These are phyloP conservation scores for Friedmanniomyces endolithicus DNA, from an alignment of 495 filamentous ascomycete species.

Conservation along the genomic window DNA sequence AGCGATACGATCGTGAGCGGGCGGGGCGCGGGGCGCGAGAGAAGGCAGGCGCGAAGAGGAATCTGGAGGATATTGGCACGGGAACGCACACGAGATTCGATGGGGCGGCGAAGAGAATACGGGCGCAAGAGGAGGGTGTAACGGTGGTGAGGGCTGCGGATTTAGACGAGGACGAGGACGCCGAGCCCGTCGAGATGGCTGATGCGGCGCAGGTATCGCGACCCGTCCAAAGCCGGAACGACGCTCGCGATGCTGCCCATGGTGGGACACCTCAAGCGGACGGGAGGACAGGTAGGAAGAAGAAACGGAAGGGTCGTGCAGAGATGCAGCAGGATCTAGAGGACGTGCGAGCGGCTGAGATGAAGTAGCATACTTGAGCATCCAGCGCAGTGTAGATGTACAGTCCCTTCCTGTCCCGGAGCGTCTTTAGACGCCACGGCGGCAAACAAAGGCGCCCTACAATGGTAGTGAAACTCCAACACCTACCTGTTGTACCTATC, in stretches of 20 bases:
- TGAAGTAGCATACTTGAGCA: slow-evolving; percentile 5
- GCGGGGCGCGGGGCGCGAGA: slow-evolving; percentile 34
- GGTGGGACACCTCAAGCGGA: not conserved
- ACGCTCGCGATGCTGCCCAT: slow-evolving; percentile 1
- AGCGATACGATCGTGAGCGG: slow-evolving; percentile 41
- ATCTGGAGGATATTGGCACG: slow-evolving; percentile 4
- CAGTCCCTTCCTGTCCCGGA: too few relatives aligned
- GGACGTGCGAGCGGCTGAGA: slow-evolving; percentile 12
- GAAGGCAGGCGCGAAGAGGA: slow-evolving; percentile 9
- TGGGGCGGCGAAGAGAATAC: slow-evolving; percentile 12
- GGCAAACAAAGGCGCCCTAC: not conserved
- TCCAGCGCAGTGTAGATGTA: too few relatives aligned
- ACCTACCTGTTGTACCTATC: not conserved
- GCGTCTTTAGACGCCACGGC: not conserved
- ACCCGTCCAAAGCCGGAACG: not conserved
- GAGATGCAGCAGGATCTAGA: slow-evolving; percentile 6
- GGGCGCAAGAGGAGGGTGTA: not conserved
- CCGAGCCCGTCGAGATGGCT: not conserved
- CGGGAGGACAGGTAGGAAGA: slow-evolving; percentile 5
- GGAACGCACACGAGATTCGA: slow-evolving; percentile 17
- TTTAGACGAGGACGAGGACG: not conserved
- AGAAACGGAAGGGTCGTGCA: slow-evolving; percentile 6
- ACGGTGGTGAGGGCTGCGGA: not conserved
- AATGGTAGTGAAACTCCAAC: not conserved
- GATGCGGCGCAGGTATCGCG: not conserved